Base-by-base conservation (phyloP, 2,329 filamentous ascomycete genomes). In the Trichoderma brevicompactum region DNA sequence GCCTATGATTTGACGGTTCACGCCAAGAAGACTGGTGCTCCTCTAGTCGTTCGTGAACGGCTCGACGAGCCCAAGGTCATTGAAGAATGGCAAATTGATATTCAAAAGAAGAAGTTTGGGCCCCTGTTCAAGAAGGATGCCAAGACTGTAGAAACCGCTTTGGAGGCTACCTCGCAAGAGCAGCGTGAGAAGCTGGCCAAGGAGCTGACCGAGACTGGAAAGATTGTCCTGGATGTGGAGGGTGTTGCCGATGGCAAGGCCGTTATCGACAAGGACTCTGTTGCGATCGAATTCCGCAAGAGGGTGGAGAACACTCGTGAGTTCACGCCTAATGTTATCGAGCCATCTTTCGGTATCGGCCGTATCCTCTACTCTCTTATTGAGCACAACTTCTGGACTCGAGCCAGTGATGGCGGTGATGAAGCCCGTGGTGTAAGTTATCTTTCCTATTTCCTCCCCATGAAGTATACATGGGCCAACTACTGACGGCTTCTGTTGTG, bases 281-380 rank as follows among this genome's bases (percentile, higher is more conserved):
- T 99, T 75, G 87, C 83, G 66, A 92, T 98, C 71, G 91, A 94
- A 81, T 93, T 91, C 81, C 87, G 89, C 72, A 96, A 90, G 71
- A 85, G 92, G 68, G 85, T 88, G 4, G 92, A 97, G 78, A 90
- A 96, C 76, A 87, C 89, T 66, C 87, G 95, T 72, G 94, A 97
- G 77, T 99, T 92, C 81, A 96, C 90, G 0, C 94, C 94, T 67
- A 97, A 97, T 75, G 93, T 96, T 54, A 96, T 98, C 72, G 95
- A 99, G 81, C 95, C 94, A 1, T 98, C 94, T 0, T 99, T 98
- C 73, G 94, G 94, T 83, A 96, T 98, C 74, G 95, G 94, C 67
- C 88, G 94, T 72, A 97, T 98, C 68, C 82, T 98, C 66, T 98
- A 97, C 82, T 89, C 91, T 67, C 82, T 99, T 73, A 91, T 96